Evolutionary conservation across 495 filamentous ascomycete species (phyloP).

Genomic region (Tuber calosporum): DNA sequence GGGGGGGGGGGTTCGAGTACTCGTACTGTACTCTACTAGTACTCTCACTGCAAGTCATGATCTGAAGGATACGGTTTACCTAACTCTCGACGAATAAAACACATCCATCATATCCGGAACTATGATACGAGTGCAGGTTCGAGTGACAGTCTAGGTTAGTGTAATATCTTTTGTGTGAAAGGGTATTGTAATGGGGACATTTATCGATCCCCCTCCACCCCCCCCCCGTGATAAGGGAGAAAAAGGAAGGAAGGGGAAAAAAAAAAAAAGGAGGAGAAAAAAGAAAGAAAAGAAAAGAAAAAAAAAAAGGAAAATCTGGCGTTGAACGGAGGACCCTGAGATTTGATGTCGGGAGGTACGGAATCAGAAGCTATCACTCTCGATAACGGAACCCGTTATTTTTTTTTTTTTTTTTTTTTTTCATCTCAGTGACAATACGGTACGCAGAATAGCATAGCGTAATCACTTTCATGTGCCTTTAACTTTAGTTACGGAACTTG

Average conservation of each 20-base stretch:
- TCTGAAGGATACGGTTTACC: background rate
- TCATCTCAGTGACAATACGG: too few species aligned
- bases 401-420: background rate
- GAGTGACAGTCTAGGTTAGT: background rate
- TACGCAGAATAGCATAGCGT: too few species aligned
- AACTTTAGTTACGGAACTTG: too few species aligned
- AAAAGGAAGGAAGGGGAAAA: background rate
- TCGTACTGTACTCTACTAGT: too few species aligned
- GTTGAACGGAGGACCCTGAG: background rate
- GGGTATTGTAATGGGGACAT: conserved; percentile 1
- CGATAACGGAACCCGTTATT: background rate
- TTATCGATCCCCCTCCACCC: background rate
- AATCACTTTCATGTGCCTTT: background rate
- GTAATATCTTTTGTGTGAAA: conserved; percentile 6
- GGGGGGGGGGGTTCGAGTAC: too few species aligned
- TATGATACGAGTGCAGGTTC: background rate
- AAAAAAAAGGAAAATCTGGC: background rate
- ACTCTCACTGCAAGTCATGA: background rate
- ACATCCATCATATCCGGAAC: background rate
- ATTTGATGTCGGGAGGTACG: background rate
- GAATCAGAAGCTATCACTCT: conserved; percentile 2
- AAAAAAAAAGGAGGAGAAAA: background rate
- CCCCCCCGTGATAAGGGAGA: background rate
- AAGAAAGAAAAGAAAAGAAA: background rate
- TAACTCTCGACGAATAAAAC: background rate